Percentiles rank a stretch among this genome's conserved stretches.
Evolutionary conservation across 1,284 basidiomycete species (phyloP).

Genomic region (Fomes fomentarius): DNA sequence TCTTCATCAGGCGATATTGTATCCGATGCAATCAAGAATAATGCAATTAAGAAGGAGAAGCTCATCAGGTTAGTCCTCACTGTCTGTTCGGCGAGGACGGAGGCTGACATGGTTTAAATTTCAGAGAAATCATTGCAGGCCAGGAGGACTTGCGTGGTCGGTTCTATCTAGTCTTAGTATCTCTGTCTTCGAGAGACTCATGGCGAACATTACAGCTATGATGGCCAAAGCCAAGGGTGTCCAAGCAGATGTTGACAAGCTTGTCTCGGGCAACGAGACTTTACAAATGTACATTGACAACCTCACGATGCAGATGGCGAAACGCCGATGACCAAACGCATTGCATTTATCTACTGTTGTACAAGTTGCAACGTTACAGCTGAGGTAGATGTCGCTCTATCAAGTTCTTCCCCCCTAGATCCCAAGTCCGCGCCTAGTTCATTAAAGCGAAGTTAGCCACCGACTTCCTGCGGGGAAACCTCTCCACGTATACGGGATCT

Average conservation of each 20-base stretch:
- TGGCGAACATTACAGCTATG: constrained; percentile 50
- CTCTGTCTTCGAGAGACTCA: neutral
- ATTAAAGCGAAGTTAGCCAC: constrained; percentile 46
- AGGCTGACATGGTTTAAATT: neutral
- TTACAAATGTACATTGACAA: constrained; percentile 90
- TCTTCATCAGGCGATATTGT: constrained; percentile 62
- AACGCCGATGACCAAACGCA: constrained; percentile 49
- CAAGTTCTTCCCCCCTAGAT: too few relatives aligned
- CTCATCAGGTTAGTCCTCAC: constrained; percentile 52
- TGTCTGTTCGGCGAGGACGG: neutral
- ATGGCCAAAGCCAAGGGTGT: constrained; percentile 67
- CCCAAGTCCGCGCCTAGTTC: constrained; percentile 30
- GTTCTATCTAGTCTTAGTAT: constrained; percentile 25
- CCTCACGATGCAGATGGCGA: constrained; percentile 82
- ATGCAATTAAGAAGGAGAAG: constrained; percentile 73
- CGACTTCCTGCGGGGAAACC: constrained; percentile 44
- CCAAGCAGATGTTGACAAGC: constrained; percentile 76
- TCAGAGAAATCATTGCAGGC: constrained; percentile 70
- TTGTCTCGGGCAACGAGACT: constrained; percentile 77
- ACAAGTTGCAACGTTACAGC: too few relatives aligned
- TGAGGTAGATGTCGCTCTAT: too few relatives aligned
- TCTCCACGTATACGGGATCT: constrained; percentile 32
- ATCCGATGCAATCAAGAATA: constrained; percentile 74
- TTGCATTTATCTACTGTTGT: too few relatives aligned
- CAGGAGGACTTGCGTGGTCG: constrained; percentile 76